phyloP scores from a whole-genome alignment of 495 filamentous ascomycete species.

The Penicillium pulvis region DNA sequence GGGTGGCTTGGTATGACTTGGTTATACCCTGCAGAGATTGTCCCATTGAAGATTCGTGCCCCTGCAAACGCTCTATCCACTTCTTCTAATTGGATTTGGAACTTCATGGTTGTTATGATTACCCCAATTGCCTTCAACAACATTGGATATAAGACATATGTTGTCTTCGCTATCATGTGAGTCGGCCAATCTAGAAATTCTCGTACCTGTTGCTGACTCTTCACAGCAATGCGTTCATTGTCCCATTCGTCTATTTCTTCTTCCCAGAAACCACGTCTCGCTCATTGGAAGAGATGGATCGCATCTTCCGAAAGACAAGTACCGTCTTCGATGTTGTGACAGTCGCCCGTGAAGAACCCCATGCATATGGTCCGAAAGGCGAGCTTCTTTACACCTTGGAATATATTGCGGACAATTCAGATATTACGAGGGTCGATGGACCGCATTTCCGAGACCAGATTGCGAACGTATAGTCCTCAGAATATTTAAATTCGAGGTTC shows the following conservation, averaged over 20 bases:
- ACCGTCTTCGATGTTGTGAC: slow-evolving; percentile 60
- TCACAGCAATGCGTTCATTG: slow-evolving; percentile 65
- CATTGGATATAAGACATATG: slow-evolving; percentile 65
- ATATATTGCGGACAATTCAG: slow-evolving; percentile 31
- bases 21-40: slow-evolving; percentile 71
- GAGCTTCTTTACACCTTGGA: slow-evolving; percentile 52
- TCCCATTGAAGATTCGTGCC: slow-evolving; percentile 29
- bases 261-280: slow-evolving; percentile 75
- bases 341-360: slow-evolving; percentile 60
- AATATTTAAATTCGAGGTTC: too few species aligned
- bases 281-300: slow-evolving; percentile 78
- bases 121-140: slow-evolving; percentile 63
- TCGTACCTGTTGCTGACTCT: slow-evolving; percentile 14
- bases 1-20: slow-evolving; percentile 73
- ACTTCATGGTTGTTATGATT: slow-evolving; percentile 65
- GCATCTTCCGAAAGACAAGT: slow-evolving; percentile 68
- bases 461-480: too few species aligned
- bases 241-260: slow-evolving; percentile 72
- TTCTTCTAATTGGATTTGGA: slow-evolving; percentile 64
- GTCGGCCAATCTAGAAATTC: not conserved
- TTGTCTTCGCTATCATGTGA: slow-evolving; percentile 67
- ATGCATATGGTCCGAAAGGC: slow-evolving; percentile 70
- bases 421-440: too few species aligned
- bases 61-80: slow-evolving; percentile 25
- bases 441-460: too few species aligned